Evolutionary conservation across 768 basidiomycete species (phyloP), one percentile per base, ranked within the genome.

Genomic region (Fomitopsis serialis): DNA sequence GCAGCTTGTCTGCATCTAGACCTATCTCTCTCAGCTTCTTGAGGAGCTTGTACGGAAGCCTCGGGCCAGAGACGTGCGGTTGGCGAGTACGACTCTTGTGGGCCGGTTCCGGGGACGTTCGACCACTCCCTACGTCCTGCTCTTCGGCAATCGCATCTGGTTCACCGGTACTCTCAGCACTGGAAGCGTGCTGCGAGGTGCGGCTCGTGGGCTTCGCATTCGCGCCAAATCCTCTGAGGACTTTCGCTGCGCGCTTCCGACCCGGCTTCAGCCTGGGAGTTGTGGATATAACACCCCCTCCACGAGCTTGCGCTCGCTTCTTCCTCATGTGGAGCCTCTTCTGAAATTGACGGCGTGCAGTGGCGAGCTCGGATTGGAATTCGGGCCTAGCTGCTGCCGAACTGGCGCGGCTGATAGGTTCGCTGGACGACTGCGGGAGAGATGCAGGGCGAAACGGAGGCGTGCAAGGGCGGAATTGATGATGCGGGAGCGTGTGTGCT

Each of bases 261-360:
- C 78, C 77, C 3, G 78, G 74, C 51, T 69, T 78, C 48, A 76
- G 51, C 62, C 74, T 58, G 62, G 60, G 58, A 0, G 64, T 32
- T 15, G 59, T 62, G n/a, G 65, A 57, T 48, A 66, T 68, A 7
- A 66, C 66, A 9, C 54, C 62, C 12, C 58, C 65, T 37, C 73
- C 85, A 25, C 63, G 61, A 29, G 72, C 66, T 25, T 72, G 67
- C 2, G 88, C 87, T 42, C 87, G 78, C 63, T 80, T 83, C 25
- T 79, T 78, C 5, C 87, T 81, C 88, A 89, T 89, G 58, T 86
- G 79, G 6, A 89, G 69, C 36, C 86, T 74, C 54, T 88, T 88
- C 54, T 70, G 69, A 22, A 79, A 57, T n/a, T 78, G 80, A 32
- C 82, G 77, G 7, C 81, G 81, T 9, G 78, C 72, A 1, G 58